Evolutionary conservation across 805 yeast genomes (phyloP).

Genomic region (Helenozyma rhizophorensis): DNA sequence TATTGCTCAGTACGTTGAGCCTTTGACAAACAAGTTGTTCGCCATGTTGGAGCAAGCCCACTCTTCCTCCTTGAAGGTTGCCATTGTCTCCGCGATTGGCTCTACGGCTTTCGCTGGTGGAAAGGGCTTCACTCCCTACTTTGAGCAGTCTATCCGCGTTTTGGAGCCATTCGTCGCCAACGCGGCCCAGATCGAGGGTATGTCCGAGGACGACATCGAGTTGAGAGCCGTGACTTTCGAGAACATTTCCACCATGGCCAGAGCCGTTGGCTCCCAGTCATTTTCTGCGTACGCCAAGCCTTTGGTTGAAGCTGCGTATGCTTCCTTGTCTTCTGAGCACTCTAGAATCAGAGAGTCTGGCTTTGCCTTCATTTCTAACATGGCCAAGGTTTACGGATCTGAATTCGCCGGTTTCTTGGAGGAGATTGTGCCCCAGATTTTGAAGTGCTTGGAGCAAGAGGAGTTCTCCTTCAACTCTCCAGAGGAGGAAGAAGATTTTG

Average conservation of each 20-base stretch:
- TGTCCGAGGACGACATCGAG: constrained; percentile 86
- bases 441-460: constrained; percentile 78
- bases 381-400: constrained; percentile 92
- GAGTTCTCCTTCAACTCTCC: constrained; percentile 70
- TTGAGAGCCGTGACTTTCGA: constrained; percentile 90
- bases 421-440: constrained; percentile 77
- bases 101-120: constrained; percentile 97
- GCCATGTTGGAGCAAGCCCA: constrained; percentile 74
- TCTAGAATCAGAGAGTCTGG: constrained; percentile 92
- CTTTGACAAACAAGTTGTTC: constrained; percentile 85
- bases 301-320: constrained; percentile 81
- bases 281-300: constrained; percentile 86
- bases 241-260: constrained; percentile 89
- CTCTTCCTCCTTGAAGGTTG: constrained; percentile 69
- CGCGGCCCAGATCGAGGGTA: constrained; percentile 64
- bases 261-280: constrained; percentile 91
- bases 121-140: constrained; percentile 79
- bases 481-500: constrained; percentile 45
- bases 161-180: constrained; percentile 78
- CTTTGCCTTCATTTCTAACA: constrained; percentile 84
- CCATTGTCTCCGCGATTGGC: constrained; percentile 92
- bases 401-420: constrained; percentile 85
- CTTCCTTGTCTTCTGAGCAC: constrained; percentile 69
- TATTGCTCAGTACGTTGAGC: constrained; percentile 74
- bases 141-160: constrained; percentile 71